Percentiles rank a stretch among this genome's conserved stretches.
These are phyloP conservation scores for Lophiostoma macrostomum DNA, from an alignment of 495 filamentous ascomycete genomes.

Conservation along the genomic window DNA sequence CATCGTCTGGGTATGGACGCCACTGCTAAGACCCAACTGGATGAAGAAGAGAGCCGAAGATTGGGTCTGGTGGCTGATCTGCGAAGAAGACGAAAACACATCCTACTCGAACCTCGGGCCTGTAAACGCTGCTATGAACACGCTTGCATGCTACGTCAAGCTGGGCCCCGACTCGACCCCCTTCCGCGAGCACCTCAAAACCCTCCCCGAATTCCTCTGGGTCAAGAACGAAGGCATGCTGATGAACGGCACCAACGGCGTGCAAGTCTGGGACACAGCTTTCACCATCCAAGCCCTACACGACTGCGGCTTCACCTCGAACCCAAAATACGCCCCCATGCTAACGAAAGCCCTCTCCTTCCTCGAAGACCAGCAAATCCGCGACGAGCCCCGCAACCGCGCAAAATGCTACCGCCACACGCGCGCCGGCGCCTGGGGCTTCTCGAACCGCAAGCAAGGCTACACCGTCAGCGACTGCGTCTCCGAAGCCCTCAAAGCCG, in stretches of 20 bases:
- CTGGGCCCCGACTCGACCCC: slow-evolving; percentile 76
- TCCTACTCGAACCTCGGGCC: slow-evolving; percentile 83
- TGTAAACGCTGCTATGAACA: slow-evolving; percentile 86
- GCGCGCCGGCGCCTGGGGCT: slow-evolving; percentile 92
- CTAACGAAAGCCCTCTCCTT: slow-evolving; percentile 79
- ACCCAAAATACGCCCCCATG: slow-evolving; percentile 79
- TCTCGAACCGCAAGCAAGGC: slow-evolving; percentile 86
- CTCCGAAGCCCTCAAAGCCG: slow-evolving; percentile 82
- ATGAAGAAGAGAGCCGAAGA: slow-evolving; percentile 66
- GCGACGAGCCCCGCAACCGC: slow-evolving; percentile 76
- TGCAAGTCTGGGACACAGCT: slow-evolving; percentile 93
- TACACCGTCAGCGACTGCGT: slow-evolving; percentile 96
- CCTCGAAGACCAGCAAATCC: slow-evolving; percentile 86
- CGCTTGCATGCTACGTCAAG: slow-evolving; percentile 74
- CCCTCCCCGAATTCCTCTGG: slow-evolving; percentile 86
- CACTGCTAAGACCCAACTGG: slow-evolving; percentile 59
- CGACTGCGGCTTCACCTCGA: slow-evolving; percentile 72
- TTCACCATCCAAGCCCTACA: slow-evolving; percentile 80
- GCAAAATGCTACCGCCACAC: slow-evolving; percentile 84
- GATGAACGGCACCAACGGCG: slow-evolving; percentile 92
- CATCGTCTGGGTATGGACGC: slow-evolving; percentile 74
- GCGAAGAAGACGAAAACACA: slow-evolving; percentile 88
- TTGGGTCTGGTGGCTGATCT: slow-evolving; percentile 73
- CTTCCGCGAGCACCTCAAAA: slow-evolving; percentile 74
- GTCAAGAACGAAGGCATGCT: slow-evolving; percentile 89